Percentiles rank a stretch among this genome's conserved stretches.
Conservation (phyloP, 257 asterid species). For the Solanum sejunctum region DNA sequence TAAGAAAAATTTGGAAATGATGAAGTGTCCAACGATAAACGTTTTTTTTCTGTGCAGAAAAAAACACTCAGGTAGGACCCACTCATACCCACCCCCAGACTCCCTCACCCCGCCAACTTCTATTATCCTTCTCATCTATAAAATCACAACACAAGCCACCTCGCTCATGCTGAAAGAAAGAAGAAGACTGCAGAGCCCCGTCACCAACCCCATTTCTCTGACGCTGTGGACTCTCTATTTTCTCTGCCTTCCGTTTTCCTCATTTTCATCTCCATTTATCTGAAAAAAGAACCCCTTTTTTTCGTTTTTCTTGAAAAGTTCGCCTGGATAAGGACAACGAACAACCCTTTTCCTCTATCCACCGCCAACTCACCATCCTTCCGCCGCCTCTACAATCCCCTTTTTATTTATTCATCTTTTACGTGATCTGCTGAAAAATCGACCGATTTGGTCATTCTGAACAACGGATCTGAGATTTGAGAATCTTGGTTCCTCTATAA, state of each 20-base stretch:
- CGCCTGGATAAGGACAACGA: background rate
- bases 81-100: background rate
- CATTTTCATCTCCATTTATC: background rate
- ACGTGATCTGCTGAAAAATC: background rate
- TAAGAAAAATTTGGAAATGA: too few relatives aligned
- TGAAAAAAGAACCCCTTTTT: background rate
- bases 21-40: background rate
- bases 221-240: background rate
- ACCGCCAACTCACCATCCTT: background rate
- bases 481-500: background rate
- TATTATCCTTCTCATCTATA: slow-evolving; percentile 30
- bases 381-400: background rate
- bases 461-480: slow-evolving; percentile 6
- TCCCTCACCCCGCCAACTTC: background rate
- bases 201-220: background rate
- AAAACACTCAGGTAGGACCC: background rate
- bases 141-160: slow-evolving; percentile 18
- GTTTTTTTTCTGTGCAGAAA: background rate
- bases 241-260: background rate
- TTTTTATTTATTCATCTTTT: background rate
- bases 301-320: background rate
- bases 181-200: background rate
- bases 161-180: background rate
- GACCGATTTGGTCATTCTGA: background rate
- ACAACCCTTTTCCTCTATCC: background rate